Evolutionary conservation across 805 yeast species (phyloP), one percentile per base, ranked within the genome.

Genomic region (Candida qinlingensis): DNA sequence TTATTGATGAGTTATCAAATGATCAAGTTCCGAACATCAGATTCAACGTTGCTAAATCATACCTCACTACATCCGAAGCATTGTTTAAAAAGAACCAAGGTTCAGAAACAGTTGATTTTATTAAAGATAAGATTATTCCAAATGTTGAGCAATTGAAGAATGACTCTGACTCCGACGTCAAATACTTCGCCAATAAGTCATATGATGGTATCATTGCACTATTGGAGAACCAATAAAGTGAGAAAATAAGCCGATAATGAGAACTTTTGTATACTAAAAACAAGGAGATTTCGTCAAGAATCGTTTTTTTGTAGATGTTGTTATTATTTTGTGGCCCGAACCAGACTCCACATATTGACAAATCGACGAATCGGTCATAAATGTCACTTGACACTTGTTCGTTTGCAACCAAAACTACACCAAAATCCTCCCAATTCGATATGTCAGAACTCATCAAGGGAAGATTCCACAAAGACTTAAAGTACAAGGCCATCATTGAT

Each of bases 21-120:
- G 99, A 94, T 69, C 77, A 81, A 7, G 97, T 94, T 48, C 97
- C 99, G 58, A 94, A 94, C 67, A 91, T 94, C 54, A 79, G 97
- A 63, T 94, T 94, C 72, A 94, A 91, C 69, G 90, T 87, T 53
- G 97, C 99, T 29, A 90, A 89, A 67, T 79, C 96, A 12, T 81
- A 86, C 61, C 75, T 79, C 39, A 70, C 75, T 28, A 73, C 86
- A 34, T 81, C 81, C 6, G 78, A 80, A 59, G 72, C 81, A 12
- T 68, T 87, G 50, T 39, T 51, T 7, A 34, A 37, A 6, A 50
- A 46, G 6, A 53, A 47, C 7, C 52, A 56, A 11, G 42, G 46
- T 33, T 13, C 41, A 7, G 52, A 54, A 33, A 58, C 64, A 34
- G 50, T 51, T 6, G 60, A 66, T n/a, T 59, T 77, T 41, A 73